Evolutionary conservation across 805 yeast genomes (phyloP), one percentile per base, ranked within the genome.

Genomic region (Ogataea dorogensis): DNA sequence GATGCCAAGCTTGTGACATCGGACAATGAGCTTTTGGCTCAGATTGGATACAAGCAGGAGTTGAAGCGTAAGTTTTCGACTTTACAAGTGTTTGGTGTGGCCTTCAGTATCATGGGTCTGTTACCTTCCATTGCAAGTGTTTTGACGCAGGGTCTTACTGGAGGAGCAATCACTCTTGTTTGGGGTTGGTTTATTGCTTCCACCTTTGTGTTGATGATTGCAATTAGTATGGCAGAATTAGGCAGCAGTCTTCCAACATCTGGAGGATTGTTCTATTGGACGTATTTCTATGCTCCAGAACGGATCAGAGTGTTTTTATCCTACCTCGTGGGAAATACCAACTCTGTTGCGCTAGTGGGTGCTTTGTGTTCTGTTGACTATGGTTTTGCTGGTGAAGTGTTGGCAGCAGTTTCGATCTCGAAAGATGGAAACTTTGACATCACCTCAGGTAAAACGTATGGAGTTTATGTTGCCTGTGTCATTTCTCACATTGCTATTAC

Each of bases 1-100:
- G 63, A 59, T 35, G 58, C 65, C 5, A 46, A 42, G 8, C 35
- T 46, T 9, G 60, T 52, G 12, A 37, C 27, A 1, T 44, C 57
- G 31, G 60, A 64, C 43, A 49, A 64, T 47, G 50, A 58, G 42
- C 46, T 67, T 56, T 43, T 73, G 12, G 59, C 70, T 7, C 77
- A 77, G 44, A 73, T 82, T 36, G 84, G 84, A 17, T 78, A 77
- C 55, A 75, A 75, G 54, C 81, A 73, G 44, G 86, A 81, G 47
- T 65, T 80, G 43, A 70, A 70, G 45, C 70, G 86, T 46, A 75
- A 70, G 40, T 80, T 79, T 50, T 65, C 74, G 11, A 58, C 79
- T 13, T 63, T 75, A 56, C 73, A 81, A 17, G 69, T 77, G 3
- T 78, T 78, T 50, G 73, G 79, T 20, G 80, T 80, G 26, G 75